phyloP scores from a whole-genome alignment of 2,329 filamentous ascomycete species.

The Plectosphaerella sp. region DNA sequence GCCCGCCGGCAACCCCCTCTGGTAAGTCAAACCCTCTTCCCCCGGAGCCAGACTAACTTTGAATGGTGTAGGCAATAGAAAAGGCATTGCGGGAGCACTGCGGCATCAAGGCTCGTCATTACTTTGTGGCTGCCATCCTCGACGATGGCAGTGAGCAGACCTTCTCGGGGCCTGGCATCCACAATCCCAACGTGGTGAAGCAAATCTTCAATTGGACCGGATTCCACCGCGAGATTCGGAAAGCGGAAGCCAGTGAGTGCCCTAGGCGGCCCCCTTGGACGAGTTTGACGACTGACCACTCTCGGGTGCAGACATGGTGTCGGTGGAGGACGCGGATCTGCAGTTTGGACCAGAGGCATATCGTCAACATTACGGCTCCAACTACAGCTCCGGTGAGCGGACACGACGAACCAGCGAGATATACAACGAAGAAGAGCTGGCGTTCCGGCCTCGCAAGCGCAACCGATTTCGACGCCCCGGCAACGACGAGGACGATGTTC shows the following conservation, averaged over 20 bases:
- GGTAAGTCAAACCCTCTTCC: constrained; percentile 2
- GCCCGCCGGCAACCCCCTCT: constrained; percentile 9
- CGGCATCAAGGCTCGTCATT: constrained; percentile 44
- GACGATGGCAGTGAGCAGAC: constrained; percentile 42
- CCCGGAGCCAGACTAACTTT: background rate
- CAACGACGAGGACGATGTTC: constrained; percentile 38
- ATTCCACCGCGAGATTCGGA: constrained; percentile 32
- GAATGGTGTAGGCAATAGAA: constrained; percentile 38
- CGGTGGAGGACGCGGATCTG: constrained; percentile 20
- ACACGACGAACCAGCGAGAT: constrained; percentile 17
- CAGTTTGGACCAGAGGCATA: constrained; percentile 11
- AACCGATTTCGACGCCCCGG: constrained; percentile 27
- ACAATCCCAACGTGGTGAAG: constrained; percentile 31
- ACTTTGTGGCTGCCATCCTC: constrained; percentile 46
- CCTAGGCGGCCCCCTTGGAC: background rate
- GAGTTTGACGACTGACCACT: constrained; percentile 4
- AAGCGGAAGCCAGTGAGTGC: constrained; percentile 30
- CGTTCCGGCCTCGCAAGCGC: constrained; percentile 31
- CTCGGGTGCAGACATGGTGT: background rate
- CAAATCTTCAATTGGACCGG: constrained; percentile 42
- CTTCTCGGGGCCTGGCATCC: constrained; percentile 38
- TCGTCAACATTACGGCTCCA: constrained; percentile 10
- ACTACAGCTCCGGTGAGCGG: constrained; percentile 17
- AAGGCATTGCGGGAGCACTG: constrained; percentile 48
- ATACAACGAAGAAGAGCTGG: constrained; percentile 22